Evolutionary conservation across 306 rosid species (phyloP), one percentile per base, ranked within the genome.

Genomic region (cucumber (Cucumis sativus)): DNA sequence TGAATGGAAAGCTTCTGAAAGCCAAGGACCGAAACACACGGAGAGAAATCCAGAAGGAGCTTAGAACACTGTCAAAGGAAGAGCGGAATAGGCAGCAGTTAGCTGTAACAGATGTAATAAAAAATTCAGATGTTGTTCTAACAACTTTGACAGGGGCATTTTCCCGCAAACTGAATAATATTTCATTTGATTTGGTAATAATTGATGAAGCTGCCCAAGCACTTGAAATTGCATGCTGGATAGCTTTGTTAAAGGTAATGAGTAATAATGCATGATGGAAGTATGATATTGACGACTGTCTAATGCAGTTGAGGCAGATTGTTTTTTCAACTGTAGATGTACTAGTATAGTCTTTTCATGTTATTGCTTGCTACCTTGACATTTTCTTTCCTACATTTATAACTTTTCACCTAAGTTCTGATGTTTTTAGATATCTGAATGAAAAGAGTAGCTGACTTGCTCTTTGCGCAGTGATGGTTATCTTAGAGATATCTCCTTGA

Each of bases 161-260:
- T 57, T 73, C 99, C 77, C 92, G 75, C 87, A 95, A 95, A 80
- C 91, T 95, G 65, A 86, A 86, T 28, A 84, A 52, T 80, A 88
- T 88, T 78, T 89, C 99, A 80, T 95, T 92, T 86, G 97, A 95
- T 85, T 85, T 95, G 88, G 97, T 95, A 40, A 95, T 95, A 59
- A 95, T 95, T 79, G 97, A 92, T 68, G 99, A 95, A 89, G 97
- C 99, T 83, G 99, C 99, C 79, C 97, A 90, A 88, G 99, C 99
- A 63, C 99, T 95, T 82, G 99, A 95, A 88, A 86, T 95, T 61
- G 93, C 97, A 71, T 95, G 99, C 83, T 92, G 97, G 99, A 88
- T 95, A 77, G 92, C 97, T 62, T 74, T 92, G 43, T 86, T 95
- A 77, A 95, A 95, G 97, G 99, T 95, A 86, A 84, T 86, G 77